Evolutionary conservation across 1,284 basidiomycete species (phyloP), one percentile per base, ranked within the genome.

Genomic region (Malassezia yamatoensis): DNA sequence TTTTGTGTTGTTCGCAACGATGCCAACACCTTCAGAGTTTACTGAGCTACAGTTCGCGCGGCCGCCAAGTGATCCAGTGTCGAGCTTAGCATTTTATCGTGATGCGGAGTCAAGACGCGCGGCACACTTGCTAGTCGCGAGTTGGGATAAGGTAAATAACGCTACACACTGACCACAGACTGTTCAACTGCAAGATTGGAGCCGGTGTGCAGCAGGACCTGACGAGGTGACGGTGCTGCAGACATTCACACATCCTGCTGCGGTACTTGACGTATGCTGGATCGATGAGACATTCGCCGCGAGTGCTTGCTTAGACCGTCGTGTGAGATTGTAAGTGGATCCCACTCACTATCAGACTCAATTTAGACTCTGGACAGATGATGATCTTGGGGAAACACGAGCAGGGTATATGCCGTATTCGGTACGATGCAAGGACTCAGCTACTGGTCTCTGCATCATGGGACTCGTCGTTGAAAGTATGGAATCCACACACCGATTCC

Each of bases 221-320:
- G 39, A 45, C 13, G 40, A 48, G 0, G 45, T 58, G 1, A 42
- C 13, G 1, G 54, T 64, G 15, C 35, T 72, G 11, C 67, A 66
- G 32, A 62, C 52, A 2, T 72, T 72, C 16, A 18, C 54, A 39
- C 70, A 73, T 43, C 65, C 67, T 10, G 72, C 71, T 0, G 60
- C 72, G 0, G 71, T 73, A 5, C 58, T 74, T 0, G 71, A 74
- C n/a, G 65, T 66, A 0, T 68, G 67, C 39, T 74, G 66, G 53
- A 60, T 74, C 44, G 59, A 44, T 18, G 54, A 61, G 18, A 33
- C 33, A 2, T 50, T 66, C 1, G 72, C 68, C 3, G 72, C 72
- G 2, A 65, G 63, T 15, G 72, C 61, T 0, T 43, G 63, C 8
- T 48, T 73, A 3, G 72, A 74, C 49, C 58, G 72, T 1, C 53